Evolutionary conservation across 2,329 filamentous ascomycete species (phyloP).

Genomic region (Knufia fluminis): DNA sequence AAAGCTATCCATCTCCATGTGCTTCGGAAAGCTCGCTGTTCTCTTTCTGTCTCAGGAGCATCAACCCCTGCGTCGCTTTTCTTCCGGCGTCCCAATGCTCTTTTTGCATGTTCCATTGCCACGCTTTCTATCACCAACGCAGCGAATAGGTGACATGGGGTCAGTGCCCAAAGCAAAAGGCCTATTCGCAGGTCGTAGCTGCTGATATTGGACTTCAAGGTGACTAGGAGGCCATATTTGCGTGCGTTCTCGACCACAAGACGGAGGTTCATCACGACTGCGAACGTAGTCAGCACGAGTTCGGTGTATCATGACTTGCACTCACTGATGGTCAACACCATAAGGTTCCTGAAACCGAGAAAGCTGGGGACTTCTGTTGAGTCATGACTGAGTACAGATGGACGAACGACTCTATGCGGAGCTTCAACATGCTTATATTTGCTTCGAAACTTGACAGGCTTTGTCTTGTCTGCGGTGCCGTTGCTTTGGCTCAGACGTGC

Average conservation of each 20-base stretch:
- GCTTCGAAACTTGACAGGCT: constrained; percentile 16
- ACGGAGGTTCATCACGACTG: constrained; percentile 85
- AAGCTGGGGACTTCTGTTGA: constrained; percentile 68
- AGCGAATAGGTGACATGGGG: constrained; percentile 81
- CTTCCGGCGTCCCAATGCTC: constrained; percentile 48
- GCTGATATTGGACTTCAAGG: constrained; percentile 77
- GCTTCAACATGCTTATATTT: constrained; percentile 92
- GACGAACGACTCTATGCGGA: constrained; percentile 61
- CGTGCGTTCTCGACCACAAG: constrained; percentile 78
- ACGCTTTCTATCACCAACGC: constrained; percentile 83
- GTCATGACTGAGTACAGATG: constrained; percentile 82
- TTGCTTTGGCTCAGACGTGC: background rate
- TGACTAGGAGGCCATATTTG: constrained; percentile 90
- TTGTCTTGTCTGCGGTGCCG: background rate
- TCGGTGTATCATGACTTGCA: constrained; percentile 2
- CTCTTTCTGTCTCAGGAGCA: constrained; percentile 50
- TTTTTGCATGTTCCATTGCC: constrained; percentile 69
- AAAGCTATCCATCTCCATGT: constrained; percentile 75
- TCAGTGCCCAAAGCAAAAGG: constrained; percentile 69
- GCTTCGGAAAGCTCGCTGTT: constrained; percentile 54
- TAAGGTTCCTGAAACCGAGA: constrained; percentile 86
- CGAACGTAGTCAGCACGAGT: constrained; percentile 16
- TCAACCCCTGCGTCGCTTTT: constrained; percentile 45
- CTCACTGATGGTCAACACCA: constrained; percentile 82
- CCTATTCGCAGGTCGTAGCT: constrained; percentile 68